Evolutionary conservation across 306 rosid genomes (phyloP), one percentile per base, ranked within the genome.

Genomic region (Citrullus amarus): DNA sequence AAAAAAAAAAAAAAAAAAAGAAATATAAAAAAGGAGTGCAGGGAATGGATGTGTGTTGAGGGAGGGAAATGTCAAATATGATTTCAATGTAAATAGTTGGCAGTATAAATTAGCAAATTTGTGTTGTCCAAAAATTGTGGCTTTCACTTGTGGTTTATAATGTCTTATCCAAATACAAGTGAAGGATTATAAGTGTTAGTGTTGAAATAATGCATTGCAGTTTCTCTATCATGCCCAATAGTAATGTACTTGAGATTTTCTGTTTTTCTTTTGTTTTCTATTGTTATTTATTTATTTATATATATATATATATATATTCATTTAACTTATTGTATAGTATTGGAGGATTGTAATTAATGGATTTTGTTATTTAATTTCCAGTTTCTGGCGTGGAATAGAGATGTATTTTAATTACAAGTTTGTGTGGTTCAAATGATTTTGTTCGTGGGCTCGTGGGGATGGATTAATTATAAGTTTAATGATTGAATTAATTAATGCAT

Each of bases 71-170:
- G 78, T 74, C 78, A 74, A 74, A 74, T 71, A 48, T 71, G 76
- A 71, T 71, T 39, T 71, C 20, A 20, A 48, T 71, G 76, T 71
- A 71, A 71, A 73, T 73, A 73, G 43, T 30, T 16, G 38, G 44
- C 16, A 28, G 60, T 71, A 71, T 68, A 46, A 70, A 71, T 51
- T 73, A 28, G 30, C 44, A 73, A 73, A 73, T 28, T 30, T 73
- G 77, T 73, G 77, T 73, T 50, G 44, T 48, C 61, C 77, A 51
- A 16, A 72, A 46, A 50, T 25, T 50, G 17, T 41, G 34, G 54
- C 25, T 16, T 48, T 50, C 77, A 72, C 25, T 72, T 50, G 11
- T 70, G 75, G 56, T 44, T 69, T 41, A 48, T 4, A 69, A 69
- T 69, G 55, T 11, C 34, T 11, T 9, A 36, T 65, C 0, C 34